Evolutionary conservation across 2,329 filamentous ascomycete genomes (phyloP), one percentile per base, ranked within the genome.

Genomic region (Aureobasidium sp.): DNA sequence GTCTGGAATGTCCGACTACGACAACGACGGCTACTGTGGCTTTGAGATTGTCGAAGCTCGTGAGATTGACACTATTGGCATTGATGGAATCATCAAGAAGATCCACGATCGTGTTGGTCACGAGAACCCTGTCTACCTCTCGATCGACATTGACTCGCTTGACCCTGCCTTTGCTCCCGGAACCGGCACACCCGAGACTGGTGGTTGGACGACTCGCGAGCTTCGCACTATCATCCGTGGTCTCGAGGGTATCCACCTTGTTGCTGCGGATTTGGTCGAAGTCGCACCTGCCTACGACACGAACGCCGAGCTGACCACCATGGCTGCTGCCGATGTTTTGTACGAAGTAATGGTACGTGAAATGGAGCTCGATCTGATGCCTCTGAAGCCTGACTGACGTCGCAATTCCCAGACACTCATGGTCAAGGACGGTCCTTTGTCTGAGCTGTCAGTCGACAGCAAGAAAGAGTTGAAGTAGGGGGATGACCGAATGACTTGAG

Each of bases 141-240:
- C 81, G 6, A 84, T 94, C 41, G 90, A 95, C 64, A 95, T 95
- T 61, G 89, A 95, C 64, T 90, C 88, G 0, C 74, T 95, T 3
- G 89, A 95, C 65, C 89, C 90, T 6, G 87, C 87, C 4, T 91
- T 88, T 60, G 85, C 85, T 0, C 85, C 85, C 11, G 85, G 83
- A 0, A 88, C 85, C 0, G 85, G 85, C 7, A 88, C 85, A 0
- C 85, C 85, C 1, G 85, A 88, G 73, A 88, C 85, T 0, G 85
- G 85, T 8, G 85, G 85, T 2, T 88, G 85, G 85, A 82, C 80
- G 1, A 88, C 85, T 0, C 72, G 85, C 27, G 85, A 89, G 73
- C 72, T 89, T 8, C 74, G 85, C 40, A 86, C 84, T 0, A 88
- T 89, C 56, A 72, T 88, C 29, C 73, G 84, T 3, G 85, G 85